Base-by-base conservation (phyloP, 306 rosid genomes). In the Prunus dulcis region DNA sequence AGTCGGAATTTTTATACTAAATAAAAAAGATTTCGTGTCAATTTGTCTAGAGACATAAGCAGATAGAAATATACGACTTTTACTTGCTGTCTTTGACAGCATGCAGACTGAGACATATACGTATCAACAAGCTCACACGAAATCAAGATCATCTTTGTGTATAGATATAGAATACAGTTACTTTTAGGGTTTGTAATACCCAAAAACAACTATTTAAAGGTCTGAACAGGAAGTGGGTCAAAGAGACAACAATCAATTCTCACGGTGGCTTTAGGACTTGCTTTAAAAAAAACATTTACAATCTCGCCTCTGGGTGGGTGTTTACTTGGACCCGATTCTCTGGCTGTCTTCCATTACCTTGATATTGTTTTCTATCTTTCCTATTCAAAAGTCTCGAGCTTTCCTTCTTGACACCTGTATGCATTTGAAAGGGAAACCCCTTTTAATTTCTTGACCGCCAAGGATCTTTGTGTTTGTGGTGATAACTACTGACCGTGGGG, bases 281-380 rank as follows among this genome's bases (percentile, higher is more conserved):
- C 19, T 52, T 28, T 12, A 60, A 19, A 30, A 25, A 23, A 28
- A 27, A 22, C 12, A 61, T 17, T 28, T 30, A 27, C 22, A 12
- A 38, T 57, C 12, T 51, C 6, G 25, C 41, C 41, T 34, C 41
- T 34, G 2, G 41, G 8, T 34, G 41, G 72, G 27, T 32, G 32
- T 45, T 66, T 3, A 66, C 51, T 72, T 74, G 83, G 83, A 70
- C 80, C 77, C 83, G 74, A 57, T 12, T 64, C 67, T 79, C 64
- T 27, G 86, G 83, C 56, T 47, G 78, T 70, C 80, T 25, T 47
- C 83, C 81, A 75, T 60, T 34, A 34, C 4, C 51, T 13, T 13
- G 38, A 13, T 62, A 14, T 38, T 38, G 38, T 41, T 55, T 52
- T 34, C 52, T 6, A 55, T 4, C 60, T 32, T 19, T n/a, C 55